A percentile compares a stretch with the other conserved stretches of the same genome.
phyloP scores from a whole-genome alignment of 1,139 yeast species.

The Ashbya aceris region DNA sequence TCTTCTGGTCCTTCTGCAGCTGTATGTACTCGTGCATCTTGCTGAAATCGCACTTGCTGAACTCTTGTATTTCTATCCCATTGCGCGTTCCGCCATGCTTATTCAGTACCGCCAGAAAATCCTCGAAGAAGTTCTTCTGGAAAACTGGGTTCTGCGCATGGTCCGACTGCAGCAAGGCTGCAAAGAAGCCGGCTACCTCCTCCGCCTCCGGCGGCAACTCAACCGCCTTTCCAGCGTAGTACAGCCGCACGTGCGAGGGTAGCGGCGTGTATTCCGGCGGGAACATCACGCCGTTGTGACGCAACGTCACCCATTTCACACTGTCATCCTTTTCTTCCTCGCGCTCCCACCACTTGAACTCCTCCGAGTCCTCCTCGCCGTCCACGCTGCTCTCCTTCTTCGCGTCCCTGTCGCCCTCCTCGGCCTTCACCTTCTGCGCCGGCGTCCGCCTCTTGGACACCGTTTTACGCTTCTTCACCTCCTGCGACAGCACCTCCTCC shows the following conservation, averaged over 20 bases:
- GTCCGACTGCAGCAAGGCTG: constrained; percentile 79
- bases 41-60: constrained; percentile 68
- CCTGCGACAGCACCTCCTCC: constrained; percentile 3
- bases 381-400: constrained; percentile 15
- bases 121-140: constrained; percentile 77
- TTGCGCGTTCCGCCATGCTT: constrained; percentile 55
- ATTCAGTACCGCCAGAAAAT: constrained; percentile 58
- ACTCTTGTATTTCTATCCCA: constrained; percentile 43
- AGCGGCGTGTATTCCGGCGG: constrained; percentile 89
- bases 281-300: constrained; percentile 83
- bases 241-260: constrained; percentile 68
- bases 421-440: constrained; percentile 6
- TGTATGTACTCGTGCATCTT: constrained; percentile 71
- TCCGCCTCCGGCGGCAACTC: constrained; percentile 73
- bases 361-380: constrained; percentile 52
- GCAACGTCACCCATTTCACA: constrained; percentile 76
- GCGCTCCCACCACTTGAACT: constrained; percentile 85
- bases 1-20: constrained; percentile 60
- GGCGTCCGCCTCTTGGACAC: constrained; percentile 4
- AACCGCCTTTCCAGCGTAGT: constrained; percentile 70
- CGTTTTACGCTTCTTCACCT: constrained; percentile 8
- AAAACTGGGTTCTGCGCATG: constrained; percentile 83
- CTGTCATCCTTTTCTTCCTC: constrained; percentile 60
- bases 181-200: constrained; percentile 94
- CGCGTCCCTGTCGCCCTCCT: constrained; percentile 7